Conservation (phyloP, 2,329 filamentous ascomycete genomes). For the Zymoseptoria ardabiliae region DNA sequence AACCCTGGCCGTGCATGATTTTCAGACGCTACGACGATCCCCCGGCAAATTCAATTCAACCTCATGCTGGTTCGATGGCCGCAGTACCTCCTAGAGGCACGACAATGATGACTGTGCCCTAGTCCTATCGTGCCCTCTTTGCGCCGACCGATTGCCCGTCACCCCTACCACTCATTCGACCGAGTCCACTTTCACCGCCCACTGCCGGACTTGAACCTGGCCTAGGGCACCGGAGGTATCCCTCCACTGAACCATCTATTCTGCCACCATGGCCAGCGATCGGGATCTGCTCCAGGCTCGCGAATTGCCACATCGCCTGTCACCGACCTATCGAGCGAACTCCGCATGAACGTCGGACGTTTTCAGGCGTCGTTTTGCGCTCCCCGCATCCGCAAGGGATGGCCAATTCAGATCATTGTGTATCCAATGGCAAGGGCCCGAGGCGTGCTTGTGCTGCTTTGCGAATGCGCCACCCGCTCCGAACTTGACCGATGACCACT, state of each 20-base stretch:
- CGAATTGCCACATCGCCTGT: background rate
- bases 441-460: slow-evolving; percentile 15
- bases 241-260: background rate
- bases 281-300: background rate
- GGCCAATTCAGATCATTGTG: slow-evolving; percentile 11
- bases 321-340: slow-evolving; percentile 1
- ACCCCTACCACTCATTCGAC: background rate
- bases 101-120: background rate
- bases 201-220: background rate
- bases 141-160: background rate
- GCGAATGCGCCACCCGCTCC: background rate
- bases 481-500: background rate
- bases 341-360: slow-evolving; percentile 7
- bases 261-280: background rate
- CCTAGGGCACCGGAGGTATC: background rate
- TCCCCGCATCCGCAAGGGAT: slow-evolving; percentile 12
- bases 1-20: background rate
- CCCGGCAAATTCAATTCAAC: background rate
- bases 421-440: slow-evolving; percentile 5
- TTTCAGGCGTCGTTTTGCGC: slow-evolving; percentile 4
- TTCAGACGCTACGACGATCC: background rate
- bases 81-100: background rate
- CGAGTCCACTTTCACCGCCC: background rate
- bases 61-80: background rate
- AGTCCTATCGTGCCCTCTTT: background rate